Conservation (phyloP, 2,329 filamentous ascomycete genomes). For the Fusarium sp. region DNA sequence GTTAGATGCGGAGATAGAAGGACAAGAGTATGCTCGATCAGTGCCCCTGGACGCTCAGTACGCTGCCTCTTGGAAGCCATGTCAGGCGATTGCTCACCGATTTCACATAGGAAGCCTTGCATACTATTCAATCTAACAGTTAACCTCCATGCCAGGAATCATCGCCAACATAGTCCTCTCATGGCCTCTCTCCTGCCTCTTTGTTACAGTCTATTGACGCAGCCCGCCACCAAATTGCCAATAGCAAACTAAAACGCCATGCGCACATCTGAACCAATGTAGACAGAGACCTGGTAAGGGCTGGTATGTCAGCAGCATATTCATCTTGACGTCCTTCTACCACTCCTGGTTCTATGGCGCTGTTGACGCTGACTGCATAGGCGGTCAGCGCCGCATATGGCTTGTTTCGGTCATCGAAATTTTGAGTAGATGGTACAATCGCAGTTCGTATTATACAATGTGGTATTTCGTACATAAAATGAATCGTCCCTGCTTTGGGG, state of each 20-base stretch:
- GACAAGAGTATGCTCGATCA: neutral
- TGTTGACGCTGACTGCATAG: neutral
- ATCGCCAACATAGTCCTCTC: neutral
- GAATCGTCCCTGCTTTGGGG: neutral
- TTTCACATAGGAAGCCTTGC: neutral
- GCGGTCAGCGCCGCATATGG: neutral
- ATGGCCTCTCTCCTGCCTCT: neutral
- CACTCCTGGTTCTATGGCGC: neutral
- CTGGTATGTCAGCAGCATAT: neutral
- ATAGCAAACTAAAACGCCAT: neutral
- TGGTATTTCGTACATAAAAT: constrained; percentile 26
- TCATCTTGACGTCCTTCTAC: neutral
- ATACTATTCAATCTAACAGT: neutral
- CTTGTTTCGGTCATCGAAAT: neutral
- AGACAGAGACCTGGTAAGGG: neutral
- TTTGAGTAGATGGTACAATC: neutral
- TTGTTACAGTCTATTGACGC: neutral
- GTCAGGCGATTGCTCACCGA: neutral
- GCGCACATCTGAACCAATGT: neutral
- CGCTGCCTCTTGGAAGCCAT: neutral
- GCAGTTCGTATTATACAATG: constrained; percentile 17
- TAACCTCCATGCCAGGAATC: constrained; percentile 1
- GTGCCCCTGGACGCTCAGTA: neutral
- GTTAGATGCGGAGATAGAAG: neutral
- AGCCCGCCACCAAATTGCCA: neutral